Conservation (phyloP, 2,329 filamentous ascomycete genomes). For the Helicocarpus griseus region DNA sequence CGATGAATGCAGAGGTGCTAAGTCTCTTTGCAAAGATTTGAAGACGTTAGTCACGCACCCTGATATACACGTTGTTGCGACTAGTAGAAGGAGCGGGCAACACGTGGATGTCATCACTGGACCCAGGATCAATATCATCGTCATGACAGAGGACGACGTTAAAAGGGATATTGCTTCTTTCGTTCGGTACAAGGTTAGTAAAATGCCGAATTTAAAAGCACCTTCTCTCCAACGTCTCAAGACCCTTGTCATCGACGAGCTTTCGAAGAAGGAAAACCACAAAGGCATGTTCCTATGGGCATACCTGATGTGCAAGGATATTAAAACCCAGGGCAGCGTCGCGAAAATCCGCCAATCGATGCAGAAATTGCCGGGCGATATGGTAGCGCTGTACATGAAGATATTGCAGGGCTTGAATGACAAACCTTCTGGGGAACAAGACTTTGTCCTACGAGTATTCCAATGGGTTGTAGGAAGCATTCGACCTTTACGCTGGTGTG, state of each 20-base stretch:
- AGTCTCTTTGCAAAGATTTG: conserved; percentile 3
- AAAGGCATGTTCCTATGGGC: conserved; percentile 7
- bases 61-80: conserved; percentile 2
- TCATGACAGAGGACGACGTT: conserved; percentile 4
- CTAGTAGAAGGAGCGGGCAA: not conserved
- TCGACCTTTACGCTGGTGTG: conserved; percentile 5
- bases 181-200: conserved; percentile 4
- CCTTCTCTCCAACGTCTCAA: not conserved
- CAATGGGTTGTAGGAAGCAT: conserved; percentile 7
- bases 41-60: not conserved
- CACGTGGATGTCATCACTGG: conserved; percentile 2
- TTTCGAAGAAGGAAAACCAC: conserved; percentile 4
- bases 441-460: conserved; percentile 4
- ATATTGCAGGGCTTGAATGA: conserved; percentile 5
- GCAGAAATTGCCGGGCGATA: not conserved
- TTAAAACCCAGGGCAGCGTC: conserved; percentile 1
- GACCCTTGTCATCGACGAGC: conserved; percentile 2
- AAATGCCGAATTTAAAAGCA: conserved; percentile 1
- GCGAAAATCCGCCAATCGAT: not conserved
- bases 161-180: conserved; percentile 5
- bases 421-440: conserved; percentile 1
- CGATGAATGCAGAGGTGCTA: conserved; percentile 5
- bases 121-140: not conserved
- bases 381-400: conserved; percentile 3
- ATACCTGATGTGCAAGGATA: conserved; percentile 7